Percentiles rank a stretch among this genome's conserved stretches.
Conservation (phyloP, 352 stramenopile genomes). For the Phytophthora macrochlamydospora region DNA sequence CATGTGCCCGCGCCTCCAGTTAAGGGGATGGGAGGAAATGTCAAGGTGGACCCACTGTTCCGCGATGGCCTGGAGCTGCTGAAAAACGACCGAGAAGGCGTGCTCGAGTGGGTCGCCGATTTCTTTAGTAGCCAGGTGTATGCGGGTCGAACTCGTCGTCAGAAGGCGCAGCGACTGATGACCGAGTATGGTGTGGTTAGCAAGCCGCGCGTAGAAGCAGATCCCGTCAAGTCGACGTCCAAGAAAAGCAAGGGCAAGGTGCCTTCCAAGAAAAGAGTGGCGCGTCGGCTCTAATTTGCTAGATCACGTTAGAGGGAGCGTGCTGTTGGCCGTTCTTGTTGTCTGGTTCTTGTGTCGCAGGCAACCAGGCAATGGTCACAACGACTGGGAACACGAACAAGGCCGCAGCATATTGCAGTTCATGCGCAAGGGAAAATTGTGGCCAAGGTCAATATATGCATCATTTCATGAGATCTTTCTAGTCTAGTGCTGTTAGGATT, state of each 20-base stretch:
- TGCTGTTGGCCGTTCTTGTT: conserved; percentile 10
- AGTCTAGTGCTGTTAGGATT: no score
- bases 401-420: conserved; percentile 19
- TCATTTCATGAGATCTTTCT: neutral
- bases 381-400: conserved; percentile 6
- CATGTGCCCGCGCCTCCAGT: conserved; percentile 21
- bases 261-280: conserved; percentile 4
- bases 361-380: conserved; percentile 15
- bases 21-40: conserved; percentile 25
- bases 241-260: conserved; percentile 24
- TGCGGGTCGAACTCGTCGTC: conserved; percentile 69
- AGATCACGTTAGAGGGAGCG: conserved; percentile 10
- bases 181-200: conserved; percentile 78
- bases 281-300: conserved; percentile 18
- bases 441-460: conserved; percentile 36
- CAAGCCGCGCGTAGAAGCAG: conserved; percentile 47
- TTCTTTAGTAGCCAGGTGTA: conserved; percentile 74
- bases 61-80: conserved; percentile 79
- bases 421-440: conserved; percentile 20
- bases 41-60: conserved; percentile 83
- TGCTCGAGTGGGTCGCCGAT: conserved; percentile 73
- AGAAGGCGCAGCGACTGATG: conserved; percentile 70
- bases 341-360: conserved; percentile 16
- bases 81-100: conserved; percentile 70
- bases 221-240: conserved; percentile 8